Evolutionary conservation across 352 stramenopile genomes (phyloP).

Genomic region (Pythium phragmiticola): DNA sequence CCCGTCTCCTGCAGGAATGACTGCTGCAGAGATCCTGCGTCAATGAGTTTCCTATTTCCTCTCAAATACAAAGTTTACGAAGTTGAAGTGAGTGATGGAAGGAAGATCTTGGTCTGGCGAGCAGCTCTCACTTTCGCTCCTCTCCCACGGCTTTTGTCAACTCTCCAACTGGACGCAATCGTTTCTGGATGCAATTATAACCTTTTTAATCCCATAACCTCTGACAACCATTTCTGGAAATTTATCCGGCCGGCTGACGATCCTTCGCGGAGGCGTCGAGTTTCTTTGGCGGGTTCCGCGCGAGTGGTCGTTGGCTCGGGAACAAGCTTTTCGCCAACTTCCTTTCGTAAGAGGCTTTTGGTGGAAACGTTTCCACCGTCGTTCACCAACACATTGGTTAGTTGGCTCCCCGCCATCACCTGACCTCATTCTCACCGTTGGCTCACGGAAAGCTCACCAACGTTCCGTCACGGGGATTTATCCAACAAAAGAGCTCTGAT

Average conservation of each 20-base stretch:
- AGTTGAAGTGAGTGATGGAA: neutral
- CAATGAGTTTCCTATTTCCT: neutral
- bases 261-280: conserved; percentile 25
- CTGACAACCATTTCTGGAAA: conserved; percentile 4
- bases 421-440: neutral
- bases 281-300: conserved; percentile 14
- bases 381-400: conserved; percentile 1
- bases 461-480: too few species aligned
- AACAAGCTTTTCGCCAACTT: conserved; percentile 5
- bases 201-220: conserved; percentile 9
- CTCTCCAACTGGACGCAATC: conserved; percentile 4
- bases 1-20: neutral
- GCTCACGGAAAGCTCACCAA: neutral
- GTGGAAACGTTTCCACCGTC: conserved; percentile 22
- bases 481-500: too few species aligned
- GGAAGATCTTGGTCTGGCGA: conserved; percentile 2
- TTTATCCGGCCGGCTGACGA: neutral
- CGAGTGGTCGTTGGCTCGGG: conserved; percentile 7
- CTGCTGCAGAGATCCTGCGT: neutral
- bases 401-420: neutral
- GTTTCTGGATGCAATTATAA: neutral
- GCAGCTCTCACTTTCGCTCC: neutral
- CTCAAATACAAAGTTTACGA: neutral
- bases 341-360: conserved; percentile 13
- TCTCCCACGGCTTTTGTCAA: conserved; percentile 6